These are phyloP conservation scores for Aspergillus funiculosus DNA, from an alignment of 495 filamentous ascomycete species.

Conservation along the genomic window DNA sequence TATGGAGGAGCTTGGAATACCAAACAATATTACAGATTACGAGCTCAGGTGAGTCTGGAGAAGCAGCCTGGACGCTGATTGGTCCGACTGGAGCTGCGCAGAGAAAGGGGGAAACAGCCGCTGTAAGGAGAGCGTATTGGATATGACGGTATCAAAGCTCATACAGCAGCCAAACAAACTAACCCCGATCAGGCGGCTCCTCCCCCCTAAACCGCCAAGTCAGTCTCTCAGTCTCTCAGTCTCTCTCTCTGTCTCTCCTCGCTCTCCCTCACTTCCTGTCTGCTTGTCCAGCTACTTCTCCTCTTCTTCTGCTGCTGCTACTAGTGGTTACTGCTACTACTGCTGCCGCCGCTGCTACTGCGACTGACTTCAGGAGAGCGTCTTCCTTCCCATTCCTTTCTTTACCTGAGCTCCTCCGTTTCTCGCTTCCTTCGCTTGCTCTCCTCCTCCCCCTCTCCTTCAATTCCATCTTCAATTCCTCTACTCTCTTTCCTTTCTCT, in stretches of 20 bases:
- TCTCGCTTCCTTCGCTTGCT: slow-evolving; percentile 23
- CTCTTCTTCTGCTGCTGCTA: slow-evolving; percentile 2
- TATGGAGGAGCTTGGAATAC: too few relatives aligned
- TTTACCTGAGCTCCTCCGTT: slow-evolving; percentile 13
- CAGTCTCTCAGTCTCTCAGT: slow-evolving; percentile 8
- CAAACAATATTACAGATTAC: slow-evolving; percentile 5
- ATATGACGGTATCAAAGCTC: too few relatives aligned
- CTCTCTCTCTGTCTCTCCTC: slow-evolving; percentile 19
- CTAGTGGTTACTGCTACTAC: too few relatives aligned
- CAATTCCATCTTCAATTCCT: slow-evolving; percentile 7
- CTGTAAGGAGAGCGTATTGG: slow-evolving; percentile 6
- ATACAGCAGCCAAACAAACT: slow-evolving; percentile 11
- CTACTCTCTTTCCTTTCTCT: slow-evolving; percentile 15
- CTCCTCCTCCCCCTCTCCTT: slow-evolving; percentile 6
- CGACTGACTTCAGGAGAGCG: slow-evolving; percentile 27
- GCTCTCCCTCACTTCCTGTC: slow-evolving; percentile 17
- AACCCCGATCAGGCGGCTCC: slow-evolving; percentile 10
- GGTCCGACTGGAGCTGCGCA: slow-evolving; percentile 1
- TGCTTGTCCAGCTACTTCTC: slow-evolving; percentile 2
- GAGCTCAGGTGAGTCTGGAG: slow-evolving; percentile 14
- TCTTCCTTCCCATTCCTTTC: slow-evolving; percentile 20
- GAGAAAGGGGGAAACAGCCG: slow-evolving; percentile 16
- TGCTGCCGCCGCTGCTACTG: too few relatives aligned
- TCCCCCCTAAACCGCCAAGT: slow-evolving; percentile 19
- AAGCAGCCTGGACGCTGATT: slow-evolving; percentile 4